These are phyloP conservation scores for Hypoxylon lenormandii DNA, from an alignment of 495 filamentous ascomycete species.

Conservation along the genomic window DNA sequence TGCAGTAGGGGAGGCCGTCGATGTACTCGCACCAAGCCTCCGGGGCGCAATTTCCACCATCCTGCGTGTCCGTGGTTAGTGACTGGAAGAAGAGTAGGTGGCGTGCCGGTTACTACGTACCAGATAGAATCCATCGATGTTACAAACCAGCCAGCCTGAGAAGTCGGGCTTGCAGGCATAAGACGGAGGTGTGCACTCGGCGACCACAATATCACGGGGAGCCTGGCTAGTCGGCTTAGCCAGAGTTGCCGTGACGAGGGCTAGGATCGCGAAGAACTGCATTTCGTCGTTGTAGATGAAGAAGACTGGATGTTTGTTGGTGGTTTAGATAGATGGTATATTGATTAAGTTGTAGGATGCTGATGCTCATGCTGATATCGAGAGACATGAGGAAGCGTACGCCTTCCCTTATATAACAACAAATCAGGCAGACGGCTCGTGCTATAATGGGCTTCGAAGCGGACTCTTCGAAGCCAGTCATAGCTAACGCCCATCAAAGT, in stretches of 20 bases:
- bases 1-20: slow-evolving; percentile 48
- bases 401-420: slow-evolving; percentile 20
- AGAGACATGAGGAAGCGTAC: background rate
- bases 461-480: background rate
- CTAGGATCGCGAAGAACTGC: slow-evolving; percentile 27
- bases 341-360: slow-evolving; percentile 2
- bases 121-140: slow-evolving; percentile 53
- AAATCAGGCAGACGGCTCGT: background rate
- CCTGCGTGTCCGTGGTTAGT: slow-evolving; percentile 34
- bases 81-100: slow-evolving; percentile 5
- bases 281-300: slow-evolving; percentile 16
- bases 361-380: background rate
- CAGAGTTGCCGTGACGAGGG: slow-evolving; percentile 24
- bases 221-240: slow-evolving; percentile 9
- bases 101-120: slow-evolving; percentile 44
- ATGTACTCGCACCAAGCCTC: slow-evolving; percentile 41
- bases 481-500: background rate
- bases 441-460: background rate
- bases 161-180: slow-evolving; percentile 48
- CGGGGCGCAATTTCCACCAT: slow-evolving; percentile 38
- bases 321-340: background rate
- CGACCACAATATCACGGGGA: background rate
- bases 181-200: slow-evolving; percentile 30
- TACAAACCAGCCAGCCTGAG: slow-evolving; percentile 52
- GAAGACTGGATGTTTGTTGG: background rate